Conservation (phyloP, 352 stramenopile genomes). For the Pythium utonaiense region DNA sequence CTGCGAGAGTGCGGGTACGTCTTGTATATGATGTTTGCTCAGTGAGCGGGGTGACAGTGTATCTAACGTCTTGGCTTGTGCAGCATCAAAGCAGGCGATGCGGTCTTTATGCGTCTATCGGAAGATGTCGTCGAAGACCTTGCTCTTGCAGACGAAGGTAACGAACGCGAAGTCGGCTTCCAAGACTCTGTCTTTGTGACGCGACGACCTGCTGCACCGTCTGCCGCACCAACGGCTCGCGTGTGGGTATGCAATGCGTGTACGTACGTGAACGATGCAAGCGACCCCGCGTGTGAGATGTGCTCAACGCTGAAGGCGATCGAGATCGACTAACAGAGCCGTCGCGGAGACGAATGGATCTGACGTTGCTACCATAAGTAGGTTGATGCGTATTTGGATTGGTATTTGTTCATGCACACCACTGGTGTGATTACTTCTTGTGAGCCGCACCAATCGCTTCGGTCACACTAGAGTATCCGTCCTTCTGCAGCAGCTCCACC, state of each 20-base stretch:
- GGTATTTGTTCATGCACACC: not conserved
- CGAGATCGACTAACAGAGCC: slow-evolving; percentile 31
- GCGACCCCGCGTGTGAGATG: slow-evolving; percentile 58
- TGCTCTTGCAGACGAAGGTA: slow-evolving; percentile 38
- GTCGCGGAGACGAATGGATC: not conserved
- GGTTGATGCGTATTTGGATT: too few relatives aligned
- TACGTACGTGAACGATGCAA: slow-evolving; percentile 76
- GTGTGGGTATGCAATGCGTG: slow-evolving; percentile 76
- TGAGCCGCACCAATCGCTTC: slow-evolving; percentile 86
- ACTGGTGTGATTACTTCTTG: slow-evolving; percentile 27
- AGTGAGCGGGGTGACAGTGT: not conserved
- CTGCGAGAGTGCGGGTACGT: slow-evolving; percentile 67
- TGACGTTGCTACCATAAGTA: not conserved
- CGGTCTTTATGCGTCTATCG: slow-evolving; percentile 66
- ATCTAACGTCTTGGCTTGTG: slow-evolving; percentile 1
- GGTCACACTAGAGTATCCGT: slow-evolving; percentile 80
- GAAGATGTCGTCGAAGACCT: slow-evolving; percentile 62
- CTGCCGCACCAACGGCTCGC: not conserved
- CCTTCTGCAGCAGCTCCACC: slow-evolving; percentile 61
- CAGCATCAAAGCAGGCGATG: slow-evolving; percentile 73
- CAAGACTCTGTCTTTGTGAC: slow-evolving; percentile 63
- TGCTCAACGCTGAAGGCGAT: slow-evolving; percentile 43
- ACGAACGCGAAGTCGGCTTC: slow-evolving; percentile 73
- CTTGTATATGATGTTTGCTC: not conserved
- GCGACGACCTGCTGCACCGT: not conserved